phyloP scores from a whole-genome alignment of 1,284 basidiomycete genomes.

The Kwoniella shivajii region DNA sequence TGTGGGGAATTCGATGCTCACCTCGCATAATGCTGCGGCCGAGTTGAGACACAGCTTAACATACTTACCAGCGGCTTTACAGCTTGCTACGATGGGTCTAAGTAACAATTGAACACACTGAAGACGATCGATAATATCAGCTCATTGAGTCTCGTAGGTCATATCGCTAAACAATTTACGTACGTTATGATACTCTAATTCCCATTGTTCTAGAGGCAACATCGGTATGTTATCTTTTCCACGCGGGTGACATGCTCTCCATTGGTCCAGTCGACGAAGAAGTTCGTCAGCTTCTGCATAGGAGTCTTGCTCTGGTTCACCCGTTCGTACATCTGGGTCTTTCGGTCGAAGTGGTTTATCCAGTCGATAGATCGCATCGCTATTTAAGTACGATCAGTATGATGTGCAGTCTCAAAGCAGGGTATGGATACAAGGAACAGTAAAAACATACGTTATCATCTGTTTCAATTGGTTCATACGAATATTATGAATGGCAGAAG shows the following conservation, averaged over 20 bases:
- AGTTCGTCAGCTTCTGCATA: slow-evolving; percentile 27
- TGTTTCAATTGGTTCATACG: slow-evolving; percentile 35
- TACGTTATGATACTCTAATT: slow-evolving; percentile 36
- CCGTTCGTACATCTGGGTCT: slow-evolving; percentile 3
- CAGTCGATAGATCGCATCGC: slow-evolving; percentile 34
- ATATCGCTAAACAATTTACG: not conserved
- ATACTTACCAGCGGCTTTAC: slow-evolving; percentile 20
- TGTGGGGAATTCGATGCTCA: slow-evolving; percentile 12
- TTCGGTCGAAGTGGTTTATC: slow-evolving; percentile 25
- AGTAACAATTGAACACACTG: slow-evolving; percentile 35
- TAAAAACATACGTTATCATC: slow-evolving; percentile 27
- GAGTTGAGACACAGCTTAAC: slow-evolving; percentile 27
- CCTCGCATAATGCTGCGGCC: slow-evolving; percentile 32
- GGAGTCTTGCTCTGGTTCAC: slow-evolving; percentile 6
- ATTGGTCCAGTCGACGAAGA: slow-evolving; percentile 18
- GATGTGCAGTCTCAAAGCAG: not conserved
- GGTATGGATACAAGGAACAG: no score
- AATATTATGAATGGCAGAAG: slow-evolving; percentile 36
- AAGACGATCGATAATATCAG: not conserved
- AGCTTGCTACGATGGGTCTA: slow-evolving; percentile 28
- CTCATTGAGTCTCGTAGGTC: not conserved
- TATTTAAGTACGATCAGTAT: slow-evolving; percentile 1
- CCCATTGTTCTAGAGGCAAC: slow-evolving; percentile 25
- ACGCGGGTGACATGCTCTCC: slow-evolving; percentile 24
- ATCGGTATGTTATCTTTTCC: slow-evolving; percentile 21